Evolutionary conservation across 768 basidiomycete genomes (phyloP), one percentile per base, ranked within the genome.

Genomic region (Pleurotus eryngii): DNA sequence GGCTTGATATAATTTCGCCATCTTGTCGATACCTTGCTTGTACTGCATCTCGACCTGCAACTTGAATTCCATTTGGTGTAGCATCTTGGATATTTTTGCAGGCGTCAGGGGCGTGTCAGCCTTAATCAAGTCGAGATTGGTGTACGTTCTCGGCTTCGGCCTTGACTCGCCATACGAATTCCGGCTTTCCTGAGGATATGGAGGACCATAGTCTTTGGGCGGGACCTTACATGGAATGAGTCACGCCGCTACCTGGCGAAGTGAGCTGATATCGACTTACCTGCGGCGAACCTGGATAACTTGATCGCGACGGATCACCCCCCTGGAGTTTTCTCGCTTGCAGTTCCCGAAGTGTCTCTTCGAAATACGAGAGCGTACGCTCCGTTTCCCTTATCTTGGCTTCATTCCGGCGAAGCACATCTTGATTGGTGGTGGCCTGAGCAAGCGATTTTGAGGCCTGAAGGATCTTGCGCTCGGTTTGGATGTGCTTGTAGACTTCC

Each of bases 31-130:
- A 42, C 97, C 97, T 70, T 88, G 83, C 79, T 95, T 96, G 79
- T 98, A 98, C 74, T 98, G 95, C 76, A 90, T 84, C 74, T 99
- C 97, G 61, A 99, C 93, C 72, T 96, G 92, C 56, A 98, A 86
- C 76, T 99, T 99, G 84, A 98, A 99, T 74, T 98, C 95, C 60
- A 99, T 87, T 72, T 98, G 95, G 73, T 98, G 95, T 49, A 98
- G 84, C 95, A 98, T 98, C 64, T 85, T 85, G 42, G 94, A 92
- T 70, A 99, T 98, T 78, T 96, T 98, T 63, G 92, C 89, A 1
- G 95, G 89, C 17, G 94, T 95, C 68, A 96, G 85, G 14, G 96
- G 95, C 46, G 95, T 95, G 75, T 99, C 97, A 61, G 95, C 95
- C 74, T 95, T 95, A 73, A 97, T 93, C 60, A 99, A 77, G 78